Evolutionary conservation across 2,329 filamentous ascomycete genomes (phyloP).

Genomic region (Sclerotinia sclerotiorum): DNA sequence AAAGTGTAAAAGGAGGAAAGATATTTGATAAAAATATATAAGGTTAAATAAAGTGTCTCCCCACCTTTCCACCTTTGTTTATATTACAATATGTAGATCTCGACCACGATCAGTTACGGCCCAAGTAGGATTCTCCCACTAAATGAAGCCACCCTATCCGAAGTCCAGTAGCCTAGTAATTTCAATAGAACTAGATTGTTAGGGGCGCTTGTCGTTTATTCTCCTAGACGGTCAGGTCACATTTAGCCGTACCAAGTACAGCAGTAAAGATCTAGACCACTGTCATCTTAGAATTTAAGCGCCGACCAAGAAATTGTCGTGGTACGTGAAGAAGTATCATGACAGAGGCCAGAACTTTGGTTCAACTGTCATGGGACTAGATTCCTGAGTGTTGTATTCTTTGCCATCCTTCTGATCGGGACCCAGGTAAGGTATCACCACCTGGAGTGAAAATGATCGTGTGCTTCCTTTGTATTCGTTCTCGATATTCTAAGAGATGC

Average conservation of each 20-base stretch:
- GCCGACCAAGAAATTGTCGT: not conserved
- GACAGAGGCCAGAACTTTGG: too few relatives aligned
- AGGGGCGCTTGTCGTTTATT: constrained; percentile 5
- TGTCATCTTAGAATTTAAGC: not conserved
- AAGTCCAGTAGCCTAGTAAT: not conserved
- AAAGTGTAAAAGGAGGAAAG: not conserved
- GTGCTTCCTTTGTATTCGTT: too few relatives aligned
- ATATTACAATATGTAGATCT: not conserved
- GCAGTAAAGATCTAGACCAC: not conserved
- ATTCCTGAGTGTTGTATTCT: too few relatives aligned
- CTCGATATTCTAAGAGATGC: not conserved
- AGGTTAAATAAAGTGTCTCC: not conserved
- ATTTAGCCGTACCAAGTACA: not conserved
- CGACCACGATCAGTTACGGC: not conserved
- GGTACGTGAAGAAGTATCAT: not conserved
- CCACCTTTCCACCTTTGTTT: not conserved
- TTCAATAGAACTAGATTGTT: not conserved
- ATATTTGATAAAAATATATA: not conserved
- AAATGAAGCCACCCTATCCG: not conserved
- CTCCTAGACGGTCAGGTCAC: not conserved
- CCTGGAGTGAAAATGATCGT: too few relatives aligned
- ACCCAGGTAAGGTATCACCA: too few relatives aligned
- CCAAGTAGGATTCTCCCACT: not conserved
- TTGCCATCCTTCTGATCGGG: too few relatives aligned
- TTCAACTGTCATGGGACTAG: too few relatives aligned